Evolutionary conservation across 208 protist genomes (phyloP), one percentile per base, ranked within the genome.

Genomic region (Leishmania arabica): DNA sequence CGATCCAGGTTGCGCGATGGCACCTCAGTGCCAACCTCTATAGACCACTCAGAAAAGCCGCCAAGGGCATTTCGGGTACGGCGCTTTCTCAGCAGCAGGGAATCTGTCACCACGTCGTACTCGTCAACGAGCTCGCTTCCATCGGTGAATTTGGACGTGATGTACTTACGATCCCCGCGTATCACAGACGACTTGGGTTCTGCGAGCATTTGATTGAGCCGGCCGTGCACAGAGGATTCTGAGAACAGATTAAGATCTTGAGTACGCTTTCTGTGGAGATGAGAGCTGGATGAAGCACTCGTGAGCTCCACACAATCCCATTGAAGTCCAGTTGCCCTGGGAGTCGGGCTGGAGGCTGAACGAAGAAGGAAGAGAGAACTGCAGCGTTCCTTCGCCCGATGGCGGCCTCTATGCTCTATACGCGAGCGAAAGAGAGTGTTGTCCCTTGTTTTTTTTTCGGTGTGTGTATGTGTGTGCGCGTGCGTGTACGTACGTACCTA

Each of bases 41-140:
- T 88, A 6, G 87, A 45, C 97, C 98, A 99, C 27, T 97, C 91
- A 1, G 88, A 84, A 74, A 89, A 90, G 45, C 83, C 90, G 37
- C 98, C 97, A 11, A 99, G 87, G 21, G 89, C 74, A 58, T 88
- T 96, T 34, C 88, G 89, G 45, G 17, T 85, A 15, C 97, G 91
- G 4, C 82, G 78, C 87, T 98, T 98, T 21, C 98, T 88, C 49
- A 98, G 79, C 21, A 98, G 87, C 75, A 99, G 89, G 58, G 96
- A 88, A 75, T 99, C 96, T 0, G 93, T 99, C 62, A 97, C 92
- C 40, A 99, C 84, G 66, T 99, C 98, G 78, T 92, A 99, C 86
- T 98, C 96, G 86, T 99, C 96, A 1, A 98, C 75, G 86, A 98
- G 84, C 84, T 99, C 98, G 15, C 80, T 86, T 1, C 92, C 95